Evolutionary conservation across 495 filamentous ascomycete species (phyloP).

Genomic region (Penicillium soppii): DNA sequence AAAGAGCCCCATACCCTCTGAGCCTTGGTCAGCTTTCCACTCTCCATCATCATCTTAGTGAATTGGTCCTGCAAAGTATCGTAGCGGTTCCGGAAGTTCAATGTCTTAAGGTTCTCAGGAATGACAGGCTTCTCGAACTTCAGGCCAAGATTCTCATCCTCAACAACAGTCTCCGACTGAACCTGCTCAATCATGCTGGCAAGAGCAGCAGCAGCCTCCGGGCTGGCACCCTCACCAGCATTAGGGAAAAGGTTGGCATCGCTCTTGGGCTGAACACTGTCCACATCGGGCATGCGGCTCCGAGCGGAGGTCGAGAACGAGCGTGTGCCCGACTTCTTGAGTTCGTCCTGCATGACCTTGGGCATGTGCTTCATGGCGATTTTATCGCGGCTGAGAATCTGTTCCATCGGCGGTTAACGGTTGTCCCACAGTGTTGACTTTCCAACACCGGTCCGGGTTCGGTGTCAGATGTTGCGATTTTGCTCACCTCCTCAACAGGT

Average conservation of each 20-base stretch:
- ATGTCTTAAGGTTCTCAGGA: constrained; percentile 47
- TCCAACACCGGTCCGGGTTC: not conserved
- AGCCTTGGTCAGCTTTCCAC: constrained; percentile 81
- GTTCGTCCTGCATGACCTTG: constrained; percentile 62
- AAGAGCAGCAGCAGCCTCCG: constrained; percentile 35
- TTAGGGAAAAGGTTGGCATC: not conserved
- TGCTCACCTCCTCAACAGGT: constrained; percentile 61
- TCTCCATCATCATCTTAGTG: constrained; percentile 83
- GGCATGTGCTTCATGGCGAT: constrained; percentile 63
- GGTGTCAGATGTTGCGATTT: not conserved
- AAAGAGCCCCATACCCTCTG: constrained; percentile 62
- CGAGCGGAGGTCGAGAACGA: constrained; percentile 59
- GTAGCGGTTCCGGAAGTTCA: constrained; percentile 73
- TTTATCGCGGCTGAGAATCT: constrained; percentile 67
- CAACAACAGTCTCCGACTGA: constrained; percentile 29
- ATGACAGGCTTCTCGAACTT: constrained; percentile 75
- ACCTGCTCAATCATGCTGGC: constrained; percentile 40
- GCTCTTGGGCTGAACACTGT: constrained; percentile 11
- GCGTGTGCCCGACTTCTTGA: constrained; percentile 47
- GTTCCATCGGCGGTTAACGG: constrained; percentile 2
- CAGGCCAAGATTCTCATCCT: constrained; percentile 50
- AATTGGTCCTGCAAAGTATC: constrained; percentile 79
- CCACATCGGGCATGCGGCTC: constrained; percentile 30
- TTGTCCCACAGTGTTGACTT: not conserved
- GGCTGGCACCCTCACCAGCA: constrained; percentile 1